These are phyloP conservation scores for Mycosphaerella sp. DNA, from an alignment of 2,329 filamentous ascomycete species.

Conservation along the genomic window DNA sequence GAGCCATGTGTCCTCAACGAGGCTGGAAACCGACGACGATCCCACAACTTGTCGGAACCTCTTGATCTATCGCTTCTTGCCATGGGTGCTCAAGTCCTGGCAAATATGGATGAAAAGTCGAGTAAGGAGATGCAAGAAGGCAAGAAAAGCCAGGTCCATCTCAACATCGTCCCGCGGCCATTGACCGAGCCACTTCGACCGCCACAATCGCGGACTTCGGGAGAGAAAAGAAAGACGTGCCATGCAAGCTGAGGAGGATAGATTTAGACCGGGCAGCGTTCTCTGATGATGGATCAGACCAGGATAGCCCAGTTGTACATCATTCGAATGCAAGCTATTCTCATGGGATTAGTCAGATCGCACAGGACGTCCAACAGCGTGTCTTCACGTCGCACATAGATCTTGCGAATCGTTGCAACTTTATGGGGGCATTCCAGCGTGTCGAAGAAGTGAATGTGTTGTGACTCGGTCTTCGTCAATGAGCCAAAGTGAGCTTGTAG, in stretches of 20 bases:
- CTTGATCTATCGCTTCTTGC: neutral
- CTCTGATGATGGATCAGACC: too few relatives aligned
- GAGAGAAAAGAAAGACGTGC: conserved; percentile 5
- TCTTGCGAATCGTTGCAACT: too few relatives aligned
- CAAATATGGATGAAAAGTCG: neutral
- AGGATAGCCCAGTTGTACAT: too few relatives aligned
- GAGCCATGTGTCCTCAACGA: neutral
- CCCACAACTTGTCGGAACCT: conserved; percentile 2
- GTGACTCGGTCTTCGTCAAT: too few relatives aligned
- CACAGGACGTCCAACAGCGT: too few relatives aligned
- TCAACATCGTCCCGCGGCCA: neutral
- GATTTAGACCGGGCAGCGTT: too few relatives aligned
- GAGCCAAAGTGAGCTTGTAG: too few relatives aligned
- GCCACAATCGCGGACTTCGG: conserved; percentile 1
- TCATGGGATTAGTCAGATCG: too few relatives aligned
- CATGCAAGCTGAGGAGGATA: neutral
- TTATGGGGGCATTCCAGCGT: too few relatives aligned
- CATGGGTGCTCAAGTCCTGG: neutral
- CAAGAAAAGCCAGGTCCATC: neutral
- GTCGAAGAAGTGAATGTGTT: too few relatives aligned
- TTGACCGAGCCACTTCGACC: conserved; percentile 3
- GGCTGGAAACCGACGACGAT: conserved; percentile 1
- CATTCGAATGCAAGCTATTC: too few relatives aligned
- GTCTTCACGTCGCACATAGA: too few relatives aligned
- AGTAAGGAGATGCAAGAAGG: neutral